Percentiles rank a stretch among this genome's conserved stretches.
Conservation (phyloP, 176 grass and related monocot genomes). For the Juncus effusus region DNA sequence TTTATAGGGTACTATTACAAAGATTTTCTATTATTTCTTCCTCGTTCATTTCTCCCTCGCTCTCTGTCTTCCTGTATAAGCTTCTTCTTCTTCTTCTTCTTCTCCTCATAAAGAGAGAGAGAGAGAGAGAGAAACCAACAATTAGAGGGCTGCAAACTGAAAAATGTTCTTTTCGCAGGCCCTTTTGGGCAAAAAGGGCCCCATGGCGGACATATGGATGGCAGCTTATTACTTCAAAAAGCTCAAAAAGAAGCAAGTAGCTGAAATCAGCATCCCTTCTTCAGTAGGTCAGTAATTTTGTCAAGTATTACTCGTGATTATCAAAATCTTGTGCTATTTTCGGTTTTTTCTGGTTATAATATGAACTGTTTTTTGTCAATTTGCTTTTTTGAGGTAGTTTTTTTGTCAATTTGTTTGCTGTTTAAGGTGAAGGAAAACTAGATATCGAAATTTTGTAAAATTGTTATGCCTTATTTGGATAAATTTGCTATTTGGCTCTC, state of each 20-base stretch:
- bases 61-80: constrained; percentile 9
- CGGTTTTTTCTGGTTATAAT: no score
- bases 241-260: constrained; percentile 58
- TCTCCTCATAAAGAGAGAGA: background rate
- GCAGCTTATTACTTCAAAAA: constrained; percentile 43
- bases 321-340: no score
- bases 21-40: background rate
- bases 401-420: no score
- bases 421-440: no score
- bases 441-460: no score
- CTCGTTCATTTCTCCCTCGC: background rate
- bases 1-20: background rate
- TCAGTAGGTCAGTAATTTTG: constrained; percentile 44
- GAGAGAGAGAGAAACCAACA: no score
- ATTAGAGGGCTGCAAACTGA: no score
- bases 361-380: no score
- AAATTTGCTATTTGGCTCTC: no score
- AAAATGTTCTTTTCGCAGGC: constrained; percentile 55
- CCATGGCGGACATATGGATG: constrained; percentile 52
- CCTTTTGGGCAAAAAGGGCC: constrained; percentile 62
- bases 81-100: background rate
- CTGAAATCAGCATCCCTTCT: constrained; percentile 47
- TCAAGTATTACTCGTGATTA: no score
- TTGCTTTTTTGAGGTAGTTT: no score
- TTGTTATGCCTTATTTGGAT: no score